Percentiles rank a stretch among this genome's conserved stretches.
Evolutionary conservation across 169 alveolate genomes (phyloP).

Genomic region (Plasmodium inui): DNA sequence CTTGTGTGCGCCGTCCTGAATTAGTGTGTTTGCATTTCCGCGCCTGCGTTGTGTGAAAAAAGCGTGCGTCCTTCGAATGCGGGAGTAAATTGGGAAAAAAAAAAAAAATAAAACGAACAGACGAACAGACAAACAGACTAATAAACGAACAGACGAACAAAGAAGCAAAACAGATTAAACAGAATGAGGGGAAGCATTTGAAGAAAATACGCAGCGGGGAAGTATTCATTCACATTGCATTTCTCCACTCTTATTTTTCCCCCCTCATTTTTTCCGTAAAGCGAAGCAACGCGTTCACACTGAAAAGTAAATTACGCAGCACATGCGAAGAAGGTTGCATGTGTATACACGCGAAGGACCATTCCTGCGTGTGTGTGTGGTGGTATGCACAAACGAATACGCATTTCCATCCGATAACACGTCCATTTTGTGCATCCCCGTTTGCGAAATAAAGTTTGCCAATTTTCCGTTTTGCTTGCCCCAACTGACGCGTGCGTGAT

Average conservation of each 20-base stretch:
- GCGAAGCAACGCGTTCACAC: not conserved
- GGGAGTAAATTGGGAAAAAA: not conserved
- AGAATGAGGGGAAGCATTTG: not conserved
- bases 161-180: not conserved
- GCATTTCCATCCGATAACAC: not conserved
- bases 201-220: not conserved
- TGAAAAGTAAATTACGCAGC: not conserved
- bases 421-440: not conserved
- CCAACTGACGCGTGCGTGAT: not conserved
- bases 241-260: not conserved
- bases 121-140: not conserved
- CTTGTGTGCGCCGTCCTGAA: not conserved
- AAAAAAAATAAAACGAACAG: not conserved
- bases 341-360: not conserved
- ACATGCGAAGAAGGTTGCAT: constrained; percentile 1
- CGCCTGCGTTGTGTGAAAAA: not conserved
- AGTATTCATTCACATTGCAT: not conserved
- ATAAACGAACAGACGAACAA: not conserved
- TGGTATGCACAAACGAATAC: not conserved
- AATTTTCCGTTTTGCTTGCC: not conserved
- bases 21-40: not conserved
- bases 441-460: not conserved
- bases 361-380: not conserved
- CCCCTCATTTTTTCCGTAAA: not conserved
- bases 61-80: not conserved